These are phyloP conservation scores for Bruguiera hainesii DNA, from an alignment of 441 rosid species.

Conservation along the genomic window DNA sequence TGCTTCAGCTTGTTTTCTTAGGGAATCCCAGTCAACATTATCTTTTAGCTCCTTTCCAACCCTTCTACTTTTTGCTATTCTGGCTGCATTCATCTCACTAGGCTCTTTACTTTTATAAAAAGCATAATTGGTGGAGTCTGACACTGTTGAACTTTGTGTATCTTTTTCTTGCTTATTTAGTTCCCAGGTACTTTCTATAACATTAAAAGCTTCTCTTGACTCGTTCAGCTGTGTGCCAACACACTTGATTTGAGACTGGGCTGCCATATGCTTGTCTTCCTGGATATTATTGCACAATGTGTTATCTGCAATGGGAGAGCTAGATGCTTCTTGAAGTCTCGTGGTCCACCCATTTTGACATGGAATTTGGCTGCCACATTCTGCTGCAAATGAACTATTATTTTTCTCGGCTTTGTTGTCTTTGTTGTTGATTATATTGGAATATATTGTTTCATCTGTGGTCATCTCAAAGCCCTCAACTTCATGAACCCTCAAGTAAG, in stretches of 20 bases:
- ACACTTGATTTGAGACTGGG: conserved; percentile 25
- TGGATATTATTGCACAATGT: conserved; percentile 27
- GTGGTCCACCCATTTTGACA: conserved; percentile 24
- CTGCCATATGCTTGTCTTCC: conserved; percentile 23
- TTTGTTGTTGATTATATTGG: conserved; percentile 22
- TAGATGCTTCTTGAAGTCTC: conserved; percentile 24
- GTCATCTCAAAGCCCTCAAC: conserved; percentile 27
- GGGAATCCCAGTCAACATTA: conserved; percentile 69
- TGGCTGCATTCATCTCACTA: conserved; percentile 34
- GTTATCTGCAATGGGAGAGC: conserved; percentile 26
- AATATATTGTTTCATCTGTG: conserved; percentile 31
- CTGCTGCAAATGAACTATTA: conserved; percentile 24
- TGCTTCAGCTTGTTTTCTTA: conserved; percentile 54
- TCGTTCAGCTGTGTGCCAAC: conserved; percentile 25
- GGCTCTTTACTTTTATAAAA: conserved; percentile 36
- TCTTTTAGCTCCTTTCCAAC: conserved; percentile 47
- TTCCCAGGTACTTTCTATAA: conserved; percentile 38
- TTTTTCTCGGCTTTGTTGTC: conserved; percentile 23
- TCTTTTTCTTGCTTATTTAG: conserved; percentile 28
- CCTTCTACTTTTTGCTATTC: conserved; percentile 44
- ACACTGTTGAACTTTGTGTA: conserved; percentile 31
- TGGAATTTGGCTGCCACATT: conserved; percentile 26
- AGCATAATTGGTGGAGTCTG: conserved; percentile 36
- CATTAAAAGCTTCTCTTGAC: conserved; percentile 30
- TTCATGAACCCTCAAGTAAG: conserved; percentile 24